phyloP scores from a whole-genome alignment of 768 basidiomycete species.

The Lactarius deliciosus region DNA sequence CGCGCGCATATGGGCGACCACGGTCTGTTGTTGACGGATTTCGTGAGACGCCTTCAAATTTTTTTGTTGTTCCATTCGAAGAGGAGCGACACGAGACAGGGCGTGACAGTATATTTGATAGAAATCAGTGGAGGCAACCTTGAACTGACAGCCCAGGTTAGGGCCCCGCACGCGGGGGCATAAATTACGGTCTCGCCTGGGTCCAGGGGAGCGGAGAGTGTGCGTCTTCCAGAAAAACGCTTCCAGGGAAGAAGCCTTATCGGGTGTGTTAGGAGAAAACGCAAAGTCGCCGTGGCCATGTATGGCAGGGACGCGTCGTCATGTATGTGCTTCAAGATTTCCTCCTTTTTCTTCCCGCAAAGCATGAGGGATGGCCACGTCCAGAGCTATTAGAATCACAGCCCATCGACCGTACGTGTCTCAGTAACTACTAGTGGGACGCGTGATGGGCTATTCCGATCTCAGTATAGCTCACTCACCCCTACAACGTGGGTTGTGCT shows the following conservation, averaged over 20 bases:
- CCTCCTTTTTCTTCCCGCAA: neutral
- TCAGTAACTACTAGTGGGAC: conserved; percentile 1
- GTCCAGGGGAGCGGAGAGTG: conserved; percentile 22
- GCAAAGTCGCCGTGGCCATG: conserved; percentile 3
- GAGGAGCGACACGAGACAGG: conserved; percentile 1
- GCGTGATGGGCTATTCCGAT: conserved; percentile 20
- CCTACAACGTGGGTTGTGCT: conserved; percentile 14
- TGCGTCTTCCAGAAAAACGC: conserved; percentile 5
- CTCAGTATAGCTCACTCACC: conserved; percentile 17
- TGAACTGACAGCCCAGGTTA: neutral
- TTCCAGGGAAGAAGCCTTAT: conserved; percentile 18
- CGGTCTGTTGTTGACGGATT: neutral
- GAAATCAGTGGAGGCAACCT: conserved; percentile 11
- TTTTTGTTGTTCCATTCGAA: neutral
- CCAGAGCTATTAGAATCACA: conserved; percentile 9
- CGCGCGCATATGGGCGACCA: neutral
- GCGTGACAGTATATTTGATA: neutral
- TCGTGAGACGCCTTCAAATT: neutral
- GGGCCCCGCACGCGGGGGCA: neutral
- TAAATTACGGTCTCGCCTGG: conserved; percentile 10
- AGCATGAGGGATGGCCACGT: conserved; percentile 5
- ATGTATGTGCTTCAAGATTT: neutral
- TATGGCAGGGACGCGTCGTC: neutral
- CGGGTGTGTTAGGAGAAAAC: conserved; percentile 3
- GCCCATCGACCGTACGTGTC: neutral